phyloP scores from a whole-genome alignment of 1,139 yeast genomes.

The Meyerozyma elateridarum region DNA sequence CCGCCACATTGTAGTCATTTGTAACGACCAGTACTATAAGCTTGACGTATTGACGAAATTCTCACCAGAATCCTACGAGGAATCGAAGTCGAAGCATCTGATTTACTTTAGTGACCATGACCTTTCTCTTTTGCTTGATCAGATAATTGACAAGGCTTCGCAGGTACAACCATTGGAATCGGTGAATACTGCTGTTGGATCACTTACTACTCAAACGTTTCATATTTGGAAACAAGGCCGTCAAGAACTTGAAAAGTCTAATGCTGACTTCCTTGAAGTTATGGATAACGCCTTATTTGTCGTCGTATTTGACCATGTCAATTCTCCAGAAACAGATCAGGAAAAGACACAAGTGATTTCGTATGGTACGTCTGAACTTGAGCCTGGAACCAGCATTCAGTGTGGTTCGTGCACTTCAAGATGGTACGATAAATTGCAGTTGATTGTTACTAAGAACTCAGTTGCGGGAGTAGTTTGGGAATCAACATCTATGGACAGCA shows the following conservation, averaged over 20 bases:
- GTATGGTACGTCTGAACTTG: slow-evolving; percentile 60
- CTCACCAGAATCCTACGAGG: slow-evolving; percentile 29
- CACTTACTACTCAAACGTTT: slow-evolving; percentile 65
- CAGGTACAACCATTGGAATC: slow-evolving; percentile 35
- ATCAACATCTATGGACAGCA: slow-evolving; percentile 74
- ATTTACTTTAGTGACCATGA: slow-evolving; percentile 54
- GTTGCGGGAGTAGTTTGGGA: slow-evolving; percentile 76
- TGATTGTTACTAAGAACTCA: slow-evolving; percentile 63
- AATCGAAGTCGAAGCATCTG: slow-evolving; percentile 17
- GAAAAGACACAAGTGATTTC: slow-evolving; percentile 48
- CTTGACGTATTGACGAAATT: slow-evolving; percentile 49
- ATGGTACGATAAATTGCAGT: slow-evolving; percentile 75
- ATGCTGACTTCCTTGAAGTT: slow-evolving; percentile 37
- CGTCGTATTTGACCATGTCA: slow-evolving; percentile 54
- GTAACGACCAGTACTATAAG: slow-evolving; percentile 59
- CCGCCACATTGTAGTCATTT: slow-evolving; percentile 51
- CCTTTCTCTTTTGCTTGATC: slow-evolving; percentile 45
- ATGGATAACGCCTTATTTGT: slow-evolving; percentile 67
- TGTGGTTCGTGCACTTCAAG: slow-evolving; percentile 72
- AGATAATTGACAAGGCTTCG: slow-evolving; percentile 44
- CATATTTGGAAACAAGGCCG: slow-evolving; percentile 61
- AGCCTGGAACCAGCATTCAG: slow-evolving; percentile 53
- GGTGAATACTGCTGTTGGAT: slow-evolving; percentile 57
- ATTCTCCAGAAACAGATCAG: slow-evolving; percentile 48
- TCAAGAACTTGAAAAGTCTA: slow-evolving; percentile 41